A percentile compares a stretch with the other conserved stretches of the same genome.
These are phyloP conservation scores for Pseudogymnoascus sp. DNA, from an alignment of 2,329 filamentous ascomycete species.

Conservation along the genomic window DNA sequence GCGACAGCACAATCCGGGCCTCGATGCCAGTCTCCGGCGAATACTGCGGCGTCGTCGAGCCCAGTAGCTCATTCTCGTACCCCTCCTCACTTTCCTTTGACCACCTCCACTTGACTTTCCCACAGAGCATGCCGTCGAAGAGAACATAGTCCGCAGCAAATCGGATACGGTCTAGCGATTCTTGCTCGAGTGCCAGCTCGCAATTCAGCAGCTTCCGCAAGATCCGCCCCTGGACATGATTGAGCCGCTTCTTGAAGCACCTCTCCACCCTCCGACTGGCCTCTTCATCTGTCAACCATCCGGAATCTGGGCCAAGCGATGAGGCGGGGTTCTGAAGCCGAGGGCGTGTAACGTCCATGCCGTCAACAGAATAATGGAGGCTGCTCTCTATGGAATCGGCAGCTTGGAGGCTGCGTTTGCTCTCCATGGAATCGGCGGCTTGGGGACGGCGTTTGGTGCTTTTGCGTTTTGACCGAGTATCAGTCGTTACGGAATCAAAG, in stretches of 20 bases:
- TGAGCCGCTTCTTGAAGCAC: constrained; percentile 11
- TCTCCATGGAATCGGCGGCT: not conserved
- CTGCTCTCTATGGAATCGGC: not conserved
- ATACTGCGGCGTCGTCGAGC: constrained; percentile 52
- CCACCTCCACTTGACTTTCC: constrained; percentile 57
- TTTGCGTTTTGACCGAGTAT: not conserved
- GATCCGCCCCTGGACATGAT: constrained; percentile 43
- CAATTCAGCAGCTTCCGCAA: constrained; percentile 48
- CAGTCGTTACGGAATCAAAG: not conserved
- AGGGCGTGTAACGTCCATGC: not conserved
- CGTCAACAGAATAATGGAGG: not conserved
- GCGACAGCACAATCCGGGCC: constrained; percentile 54
- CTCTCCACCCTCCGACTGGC: not conserved
- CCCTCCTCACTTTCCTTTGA: constrained; percentile 41
- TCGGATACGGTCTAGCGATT: constrained; percentile 50
- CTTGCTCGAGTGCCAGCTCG: constrained; percentile 44
- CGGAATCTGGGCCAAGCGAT: not conserved
- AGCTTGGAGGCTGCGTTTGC: not conserved
- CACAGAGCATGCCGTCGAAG: constrained; percentile 47
- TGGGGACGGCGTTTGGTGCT: not conserved
- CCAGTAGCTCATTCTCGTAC: constrained; percentile 50
- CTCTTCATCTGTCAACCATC: not conserved
- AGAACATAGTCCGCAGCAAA: constrained; percentile 55
- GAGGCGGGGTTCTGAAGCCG: not conserved
- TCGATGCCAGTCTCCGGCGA: constrained; percentile 44